Evolutionary conservation across 495 filamentous ascomycete species (phyloP), one percentile per base, ranked within the genome.

Genomic region (Talaromyces nanjingensis): DNA sequence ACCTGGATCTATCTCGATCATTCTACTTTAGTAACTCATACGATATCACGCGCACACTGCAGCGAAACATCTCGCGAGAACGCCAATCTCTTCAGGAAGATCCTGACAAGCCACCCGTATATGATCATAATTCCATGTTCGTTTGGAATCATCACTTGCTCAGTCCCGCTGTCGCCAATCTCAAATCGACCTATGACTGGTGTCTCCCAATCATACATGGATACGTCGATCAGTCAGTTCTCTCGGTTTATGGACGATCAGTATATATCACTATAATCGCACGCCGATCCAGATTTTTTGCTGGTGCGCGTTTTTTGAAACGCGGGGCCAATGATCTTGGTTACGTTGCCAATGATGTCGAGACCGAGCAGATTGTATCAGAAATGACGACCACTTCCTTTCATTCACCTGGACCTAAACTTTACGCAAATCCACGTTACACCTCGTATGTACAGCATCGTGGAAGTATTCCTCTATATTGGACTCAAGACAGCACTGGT

Each of bases 1-100:
- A 96, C 68, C 82, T 98, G 9, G 94, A 98, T 72, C 76, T 98
- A 53, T 90, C 87, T 2, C 81, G 89, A 34, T 96, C 90, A 0
- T 98, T 98, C 72, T 98, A 98, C 77, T 98, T 97, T 77, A 97
- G 96, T 73, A 97, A 98, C 73, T 94, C 92, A 3, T 98, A 98
- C 74, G 91, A 98, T 69, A 90, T 98, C 70, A 98, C 94, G 24
- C 86, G 87, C 58, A 96, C 91, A 0, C 81, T 98, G 62, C 94
- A 98, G 72, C 85, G 93, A 69, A 98, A 98, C 72, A 92, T 98
- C 66, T 88, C 87, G 60, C 84, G 87, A 47, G 91, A 97, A 75
- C 83, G 94, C 56, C 80, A 85, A 39, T 83, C 84, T 18, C 72
- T 96, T 56, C 71, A 82, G 29, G 78, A 86, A 66, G 92, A 88